Evolutionary conservation across 495 filamentous ascomycete genomes (phyloP).

Genomic region (Rhypophila decipiens): DNA sequence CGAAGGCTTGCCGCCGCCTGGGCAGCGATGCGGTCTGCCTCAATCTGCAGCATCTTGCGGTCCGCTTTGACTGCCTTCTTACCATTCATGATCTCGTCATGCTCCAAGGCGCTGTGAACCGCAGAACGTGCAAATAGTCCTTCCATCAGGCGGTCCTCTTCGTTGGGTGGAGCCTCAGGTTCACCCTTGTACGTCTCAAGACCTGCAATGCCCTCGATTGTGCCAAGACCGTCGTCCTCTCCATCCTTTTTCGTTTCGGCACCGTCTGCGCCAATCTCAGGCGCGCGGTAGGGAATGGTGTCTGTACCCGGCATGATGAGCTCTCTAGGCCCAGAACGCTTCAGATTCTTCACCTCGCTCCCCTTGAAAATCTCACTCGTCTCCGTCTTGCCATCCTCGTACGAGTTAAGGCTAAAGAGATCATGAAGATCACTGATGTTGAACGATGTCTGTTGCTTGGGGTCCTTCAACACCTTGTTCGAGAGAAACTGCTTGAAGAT

Average conservation of each 20-base stretch:
- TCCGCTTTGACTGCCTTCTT: constrained; percentile 57
- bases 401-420: constrained; percentile 72
- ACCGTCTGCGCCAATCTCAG: not conserved
- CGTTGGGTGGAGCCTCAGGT: constrained; percentile 19
- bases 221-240: constrained; percentile 23
- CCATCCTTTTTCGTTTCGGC: constrained; percentile 10
- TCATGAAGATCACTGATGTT: constrained; percentile 82
- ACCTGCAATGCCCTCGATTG: constrained; percentile 33
- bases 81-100: constrained; percentile 74
- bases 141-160: constrained; percentile 69
- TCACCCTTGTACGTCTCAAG: constrained; percentile 24
- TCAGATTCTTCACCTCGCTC: constrained; percentile 60
- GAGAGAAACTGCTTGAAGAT: constrained; percentile 95
- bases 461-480: constrained; percentile 89
- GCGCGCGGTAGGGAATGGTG: constrained; percentile 4
- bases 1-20: constrained; percentile 68
- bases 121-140: constrained; percentile 79
- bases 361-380: constrained; percentile 80
- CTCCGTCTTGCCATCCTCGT: constrained; percentile 66
- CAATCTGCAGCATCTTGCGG: constrained; percentile 65
- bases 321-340: constrained; percentile 34
- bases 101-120: constrained; percentile 78
- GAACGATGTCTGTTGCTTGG: constrained; percentile 82
- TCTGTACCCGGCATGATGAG: constrained; percentile 15
- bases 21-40: constrained; percentile 72